Evolutionary conservation across 768 basidiomycete genomes (phyloP), one percentile per base, ranked within the genome.

Genomic region (Pholiota molesta): DNA sequence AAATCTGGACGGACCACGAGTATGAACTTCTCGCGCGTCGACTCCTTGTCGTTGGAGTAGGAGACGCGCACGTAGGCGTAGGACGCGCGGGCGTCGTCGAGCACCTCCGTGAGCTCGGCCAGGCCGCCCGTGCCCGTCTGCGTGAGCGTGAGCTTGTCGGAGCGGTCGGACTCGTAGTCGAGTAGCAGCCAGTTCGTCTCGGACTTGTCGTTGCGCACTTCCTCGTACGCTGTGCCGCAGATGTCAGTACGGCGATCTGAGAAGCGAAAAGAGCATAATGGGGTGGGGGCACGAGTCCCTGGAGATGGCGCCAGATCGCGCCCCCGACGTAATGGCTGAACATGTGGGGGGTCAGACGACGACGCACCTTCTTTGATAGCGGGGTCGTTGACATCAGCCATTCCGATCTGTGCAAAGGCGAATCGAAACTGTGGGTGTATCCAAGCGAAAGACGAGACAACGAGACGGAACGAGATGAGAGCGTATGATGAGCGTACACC

Each of bases 151-250:
- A 97, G 86, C 72, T 85, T 92, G 83, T 97, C 92, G 35, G 90
- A 92, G 68, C 85, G 83, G 75, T 92, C 91, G 69, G 82, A 82
- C 83, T 91, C 89, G 74, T 98, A 99, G 73, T 97, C 92, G 61
- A 97, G 77, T 60, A 98, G 80, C 49, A 96, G 72, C 95, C 95
- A 98, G 73, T 92, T 97, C 33, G 87, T 91, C 31, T 92, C 91
- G 40, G 88, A 82, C 71, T 95, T 95, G 82, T 93, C 88, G 64
- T 81, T 82, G 66, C 95, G 89, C 58, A 97, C 90, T 67, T 95
- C 91, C 74, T 85, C 80, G 82, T 97, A 97, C 33, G 94, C 96
- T 94, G 72, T 40, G 57, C 68, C 54, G 59, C 63, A 60, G 65
- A 67, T 67, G 68, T 71, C 63, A 76, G 72, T 21, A 21, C 1